These are phyloP conservation scores for Amanita thiersii DNA, from an alignment of 768 basidiomycete genomes.

Conservation along the genomic window DNA sequence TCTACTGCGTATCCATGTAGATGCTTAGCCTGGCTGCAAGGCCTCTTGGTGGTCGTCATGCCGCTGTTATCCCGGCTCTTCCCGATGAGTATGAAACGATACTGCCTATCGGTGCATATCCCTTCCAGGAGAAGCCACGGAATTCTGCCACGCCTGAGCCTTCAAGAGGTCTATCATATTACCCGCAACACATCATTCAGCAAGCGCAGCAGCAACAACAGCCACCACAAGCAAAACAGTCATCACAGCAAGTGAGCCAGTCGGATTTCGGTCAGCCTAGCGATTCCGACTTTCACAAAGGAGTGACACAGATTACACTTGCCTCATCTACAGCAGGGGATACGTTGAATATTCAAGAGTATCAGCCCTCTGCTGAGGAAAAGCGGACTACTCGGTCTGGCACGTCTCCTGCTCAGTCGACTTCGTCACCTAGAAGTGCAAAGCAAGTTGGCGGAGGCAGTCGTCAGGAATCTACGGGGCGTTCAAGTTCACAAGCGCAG, in stretches of 20 bases:
- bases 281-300: constrained; percentile 7
- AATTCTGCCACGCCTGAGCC: constrained; percentile 21
- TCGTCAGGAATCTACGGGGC: too few relatives aligned
- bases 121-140: constrained; percentile 28
- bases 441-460: constrained; percentile 7
- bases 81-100: constrained; percentile 63
- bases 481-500: constrained; percentile 12
- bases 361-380: constrained; percentile 15
- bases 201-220: constrained; percentile 27
- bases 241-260: constrained; percentile 15
- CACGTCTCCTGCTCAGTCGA: not conserved
- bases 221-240: constrained; percentile 15
- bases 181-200: constrained; percentile 42
- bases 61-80: constrained; percentile 72
- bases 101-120: constrained; percentile 37
- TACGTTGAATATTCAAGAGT: constrained; percentile 18
- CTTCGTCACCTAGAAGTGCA: not conserved
- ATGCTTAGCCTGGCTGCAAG: constrained; percentile 23
- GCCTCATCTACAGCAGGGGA: constrained; percentile 13
- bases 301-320: constrained; percentile 12
- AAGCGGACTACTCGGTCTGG: constrained; percentile 7
- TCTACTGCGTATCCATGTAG: constrained; percentile 8
- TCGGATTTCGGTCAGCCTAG: constrained; percentile 10
- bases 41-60: constrained; percentile 73
- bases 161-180: constrained; percentile 33